A percentile compares a stretch with the other conserved stretches of the same genome.
Conservation (phyloP, 2,329 filamentous ascomycete genomes). For the Aaosphaeria arxii region DNA sequence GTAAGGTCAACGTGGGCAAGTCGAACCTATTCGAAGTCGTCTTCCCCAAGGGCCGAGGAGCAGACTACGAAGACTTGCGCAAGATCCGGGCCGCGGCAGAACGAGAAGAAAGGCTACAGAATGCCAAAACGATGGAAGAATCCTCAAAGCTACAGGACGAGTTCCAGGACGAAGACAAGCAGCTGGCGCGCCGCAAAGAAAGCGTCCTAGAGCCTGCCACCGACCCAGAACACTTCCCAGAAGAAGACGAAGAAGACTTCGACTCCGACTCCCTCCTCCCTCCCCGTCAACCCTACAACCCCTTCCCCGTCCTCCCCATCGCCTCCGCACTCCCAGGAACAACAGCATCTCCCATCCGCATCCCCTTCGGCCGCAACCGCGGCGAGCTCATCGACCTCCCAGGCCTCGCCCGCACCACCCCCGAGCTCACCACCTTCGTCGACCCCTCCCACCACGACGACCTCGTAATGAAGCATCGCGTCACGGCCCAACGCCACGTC, state of each 20-base stretch:
- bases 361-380: slow-evolving; percentile 80
- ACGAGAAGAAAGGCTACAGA: slow-evolving; percentile 27
- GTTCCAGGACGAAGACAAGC: slow-evolving; percentile 31
- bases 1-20: slow-evolving; percentile 98
- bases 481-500: slow-evolving; percentile 69
- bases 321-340: slow-evolving; percentile 88
- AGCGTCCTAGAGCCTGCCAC: slow-evolving; percentile 5
- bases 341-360: slow-evolving; percentile 89
- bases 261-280: slow-evolving; percentile 61
- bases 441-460: slow-evolving; percentile 61
- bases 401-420: slow-evolving; percentile 68
- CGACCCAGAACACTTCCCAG: slow-evolving; percentile 7
- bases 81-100: slow-evolving; percentile 32
- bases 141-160: slow-evolving; percentile 17
- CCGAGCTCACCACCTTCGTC: slow-evolving; percentile 67
- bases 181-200: slow-evolving; percentile 18
- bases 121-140: slow-evolving; percentile 16
- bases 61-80: slow-evolving; percentile 33
- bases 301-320: slow-evolving; percentile 80
- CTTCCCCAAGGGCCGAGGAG: slow-evolving; percentile 67
- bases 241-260: slow-evolving; percentile 22
- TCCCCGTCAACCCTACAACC: slow-evolving; percentile 67
- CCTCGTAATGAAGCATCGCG: slow-evolving; percentile 75
- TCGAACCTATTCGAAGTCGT: slow-evolving; percentile 85
- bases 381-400: slow-evolving; percentile 94